Evolutionary conservation across 495 filamentous ascomycete species (phyloP).

Genomic region (Hypoxylon subgilvum): DNA sequence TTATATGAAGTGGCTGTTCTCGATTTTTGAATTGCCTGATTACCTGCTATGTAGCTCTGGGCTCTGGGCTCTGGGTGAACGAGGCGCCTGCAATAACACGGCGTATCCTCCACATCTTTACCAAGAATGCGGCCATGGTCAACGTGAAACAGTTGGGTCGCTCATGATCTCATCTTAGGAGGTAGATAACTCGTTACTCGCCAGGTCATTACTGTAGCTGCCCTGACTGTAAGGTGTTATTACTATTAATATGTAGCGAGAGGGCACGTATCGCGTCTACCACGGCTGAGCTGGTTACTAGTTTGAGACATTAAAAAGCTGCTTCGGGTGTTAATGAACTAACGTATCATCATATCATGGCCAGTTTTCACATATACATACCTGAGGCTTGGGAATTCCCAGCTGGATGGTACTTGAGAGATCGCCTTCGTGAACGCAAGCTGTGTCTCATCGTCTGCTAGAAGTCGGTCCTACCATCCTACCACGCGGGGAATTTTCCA

Average conservation of each 20-base stretch:
- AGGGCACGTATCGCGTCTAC: slow-evolving; percentile 5
- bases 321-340: slow-evolving; percentile 18
- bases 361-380: not conserved
- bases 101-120: no score
- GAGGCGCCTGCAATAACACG: no score
- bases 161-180: not conserved
- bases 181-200: no score
- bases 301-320: not conserved
- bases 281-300: slow-evolving; percentile 1
- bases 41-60: no score
- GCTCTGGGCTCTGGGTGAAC: no score
- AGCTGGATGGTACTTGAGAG: slow-evolving; percentile 6
- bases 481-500: slow-evolving; percentile 26
- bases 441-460: slow-evolving; percentile 12
- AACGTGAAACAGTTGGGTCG: slow-evolving; percentile 6
- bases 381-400: slow-evolving; percentile 10
- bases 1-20: not conserved
- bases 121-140: slow-evolving; percentile 5
- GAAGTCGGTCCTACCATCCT: slow-evolving; percentile 13
- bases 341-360: slow-evolving; percentile 2
- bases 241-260: no score
- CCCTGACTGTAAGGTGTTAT: slow-evolving; percentile 25
- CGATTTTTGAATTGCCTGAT: not conserved
- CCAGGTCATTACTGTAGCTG: slow-evolving; percentile 5
- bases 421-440: not conserved